Evolutionary conservation across 768 basidiomycete species (phyloP).

Genomic region (Strobilomyces confusus): DNA sequence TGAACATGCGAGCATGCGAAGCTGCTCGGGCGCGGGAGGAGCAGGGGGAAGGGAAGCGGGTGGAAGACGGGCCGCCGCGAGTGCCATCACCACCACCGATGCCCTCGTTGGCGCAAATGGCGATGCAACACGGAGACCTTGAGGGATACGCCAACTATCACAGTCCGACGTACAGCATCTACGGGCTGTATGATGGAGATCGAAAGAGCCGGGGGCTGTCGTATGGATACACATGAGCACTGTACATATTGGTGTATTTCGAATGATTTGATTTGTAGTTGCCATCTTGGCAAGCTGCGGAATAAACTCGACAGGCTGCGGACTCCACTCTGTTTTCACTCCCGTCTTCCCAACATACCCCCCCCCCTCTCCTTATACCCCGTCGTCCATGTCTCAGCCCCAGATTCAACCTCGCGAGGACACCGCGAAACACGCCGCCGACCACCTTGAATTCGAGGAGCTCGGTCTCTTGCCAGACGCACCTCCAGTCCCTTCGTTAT

Average conservation of each 20-base stretch:
- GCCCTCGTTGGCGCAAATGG: constrained; percentile 74
- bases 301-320: constrained; percentile 11
- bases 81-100: constrained; percentile 77
- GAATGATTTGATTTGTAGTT: constrained; percentile 13
- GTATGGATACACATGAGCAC: constrained; percentile 22
- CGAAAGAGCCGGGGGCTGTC: constrained; percentile 44
- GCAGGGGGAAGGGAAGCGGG: constrained; percentile 27
- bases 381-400: constrained; percentile 24
- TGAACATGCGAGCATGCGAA: constrained; percentile 28
- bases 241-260: background rate
- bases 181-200: constrained; percentile 65
- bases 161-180: constrained; percentile 82
- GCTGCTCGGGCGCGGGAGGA: constrained; percentile 27
- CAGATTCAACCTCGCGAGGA: constrained; percentile 13
- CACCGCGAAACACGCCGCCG: constrained; percentile 28
- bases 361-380: constrained; percentile 25
- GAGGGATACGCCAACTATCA: constrained; percentile 63
- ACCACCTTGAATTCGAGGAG: constrained; percentile 43
- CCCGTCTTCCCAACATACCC: constrained; percentile 6
- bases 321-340: background rate
- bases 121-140: constrained; percentile 56
- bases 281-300: constrained; percentile 21
- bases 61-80: constrained; percentile 62
- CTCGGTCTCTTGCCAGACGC: constrained; percentile 39
- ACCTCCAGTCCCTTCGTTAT: constrained; percentile 49